phyloP scores from a whole-genome alignment of 2,329 filamentous ascomycete genomes.

The Xylariomycetidae sp. region DNA sequence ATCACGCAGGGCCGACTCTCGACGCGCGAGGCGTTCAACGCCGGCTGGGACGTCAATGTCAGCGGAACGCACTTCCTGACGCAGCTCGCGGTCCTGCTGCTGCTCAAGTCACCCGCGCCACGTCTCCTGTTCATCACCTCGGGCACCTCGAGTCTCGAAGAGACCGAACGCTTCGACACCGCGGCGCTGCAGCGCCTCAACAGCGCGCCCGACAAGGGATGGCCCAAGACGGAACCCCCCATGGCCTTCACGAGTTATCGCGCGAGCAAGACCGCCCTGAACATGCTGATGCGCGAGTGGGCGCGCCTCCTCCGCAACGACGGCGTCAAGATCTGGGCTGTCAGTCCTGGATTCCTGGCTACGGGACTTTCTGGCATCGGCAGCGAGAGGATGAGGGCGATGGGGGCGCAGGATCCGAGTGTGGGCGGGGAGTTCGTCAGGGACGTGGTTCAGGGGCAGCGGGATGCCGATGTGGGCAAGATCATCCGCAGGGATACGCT shows the following conservation, averaged over 20 bases:
- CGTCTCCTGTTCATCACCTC: conserved; percentile 41
- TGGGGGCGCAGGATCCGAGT: conserved; percentile 28
- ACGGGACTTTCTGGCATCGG: conserved; percentile 30
- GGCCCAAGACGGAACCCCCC: conserved; percentile 31
- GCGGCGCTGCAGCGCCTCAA: conserved; percentile 10
- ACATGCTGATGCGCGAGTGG: conserved; percentile 43
- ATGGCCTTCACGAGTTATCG: conserved; percentile 26
- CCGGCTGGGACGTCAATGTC: conserved; percentile 36
- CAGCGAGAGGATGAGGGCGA: conserved; percentile 16
- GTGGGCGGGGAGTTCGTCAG: conserved; percentile 34
- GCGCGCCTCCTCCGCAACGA: conserved; percentile 32
- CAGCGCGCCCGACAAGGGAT: conserved; percentile 21
- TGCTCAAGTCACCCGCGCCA: conserved; percentile 35
- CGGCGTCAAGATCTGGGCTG: conserved; percentile 35
- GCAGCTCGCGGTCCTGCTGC: conserved; percentile 29
- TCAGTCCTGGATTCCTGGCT: conserved; percentile 37
- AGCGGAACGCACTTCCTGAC: conserved; percentile 31
- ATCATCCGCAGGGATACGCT: conserved; percentile 21
- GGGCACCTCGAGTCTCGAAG: conserved; percentile 30
- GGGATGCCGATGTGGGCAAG: conserved; percentile 36
- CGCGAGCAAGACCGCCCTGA: conserved; percentile 35
- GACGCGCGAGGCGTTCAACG: conserved; percentile 31
- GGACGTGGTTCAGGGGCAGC: conserved; percentile 34
- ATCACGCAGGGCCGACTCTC: conserved; percentile 16
- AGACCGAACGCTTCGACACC: no score